Conservation (phyloP, 1,284 basidiomycete species). For the Filobasidium uniguttulatum region DNA sequence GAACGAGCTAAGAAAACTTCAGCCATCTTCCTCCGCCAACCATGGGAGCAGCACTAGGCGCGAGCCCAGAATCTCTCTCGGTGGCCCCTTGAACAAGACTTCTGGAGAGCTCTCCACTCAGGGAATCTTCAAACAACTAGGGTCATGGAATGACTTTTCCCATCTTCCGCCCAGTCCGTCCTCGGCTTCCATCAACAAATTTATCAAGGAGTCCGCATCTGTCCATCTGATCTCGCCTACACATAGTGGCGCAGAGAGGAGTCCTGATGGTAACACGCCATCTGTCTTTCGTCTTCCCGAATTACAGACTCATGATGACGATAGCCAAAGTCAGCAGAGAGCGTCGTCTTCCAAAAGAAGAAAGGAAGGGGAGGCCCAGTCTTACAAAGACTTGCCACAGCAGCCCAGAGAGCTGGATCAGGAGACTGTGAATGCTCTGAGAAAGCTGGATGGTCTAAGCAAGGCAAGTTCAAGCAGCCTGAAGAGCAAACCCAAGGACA, state of each 20-base stretch:
- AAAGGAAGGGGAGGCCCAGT: background rate
- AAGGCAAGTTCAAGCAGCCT: conserved; percentile 46
- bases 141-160: conserved; percentile 54
- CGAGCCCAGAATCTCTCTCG: background rate
- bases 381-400: too few species aligned
- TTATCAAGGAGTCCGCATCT: conserved; percentile 48
- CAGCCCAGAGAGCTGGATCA: conserved; percentile 49
- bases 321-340: background rate
- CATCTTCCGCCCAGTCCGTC: conserved; percentile 78
- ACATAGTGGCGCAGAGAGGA: background rate
- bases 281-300: background rate
- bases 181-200: conserved; percentile 65
- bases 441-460: conserved; percentile 81
- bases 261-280: background rate
- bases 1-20: background rate
- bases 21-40: background rate
- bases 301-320: background rate
- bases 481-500: conserved; percentile 47
- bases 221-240: background rate
- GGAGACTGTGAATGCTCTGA: conserved; percentile 75
- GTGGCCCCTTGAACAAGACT: background rate
- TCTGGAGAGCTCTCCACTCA: conserved; percentile 23
- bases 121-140: conserved; percentile 41
- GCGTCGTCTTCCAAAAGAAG: background rate
- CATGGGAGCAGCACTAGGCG: background rate